Base-by-base conservation (phyloP, 495 filamentous ascomycete genomes). In the Penicillium malachiteum region DNA sequence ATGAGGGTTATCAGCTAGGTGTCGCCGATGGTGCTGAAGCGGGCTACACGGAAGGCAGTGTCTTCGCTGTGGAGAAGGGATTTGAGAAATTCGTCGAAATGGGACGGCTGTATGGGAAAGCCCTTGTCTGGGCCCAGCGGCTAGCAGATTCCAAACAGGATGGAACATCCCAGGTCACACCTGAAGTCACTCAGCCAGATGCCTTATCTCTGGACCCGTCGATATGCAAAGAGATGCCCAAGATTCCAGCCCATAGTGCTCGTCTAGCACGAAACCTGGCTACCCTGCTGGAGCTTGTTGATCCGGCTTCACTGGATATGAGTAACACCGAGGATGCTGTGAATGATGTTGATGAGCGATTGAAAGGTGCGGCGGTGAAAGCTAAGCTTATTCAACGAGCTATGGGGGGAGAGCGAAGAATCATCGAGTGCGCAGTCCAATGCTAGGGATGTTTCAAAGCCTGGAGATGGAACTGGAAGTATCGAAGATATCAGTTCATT, bases 31-130 rank as follows among this genome's bases (percentile, higher is more conserved):
- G 94, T 26, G 77, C 82, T n/a, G 77, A 80, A 60, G 85, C 90
- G 12, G 94, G 95, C 10, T 85, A 84, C 31, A 83, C 87, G 44
- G 94, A 99, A 80, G 95, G 95, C 38, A 88, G 89, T 35, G 78
- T 89, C 11, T 90, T 97, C 66, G 94, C 93, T 0, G 80, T 97
- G 3, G 88, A 95, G 64, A 95, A 94, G 60, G 94, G 92, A 1
- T 97, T 93, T 55, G 89, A 94, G 64, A 97, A 96, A 72, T 96
- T 90, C 62, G 59, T 85, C 12, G 85, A 89, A 54, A 81, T 91
- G 62, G 95, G 94, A 1, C 78, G 78, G 51, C 66, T 99, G 17
- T 88, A 92, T 62, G 92, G 94, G n/a, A 86, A 83, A 64, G 84
- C 88, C 3, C 70, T 87, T 1, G 81, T 97, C 38, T 97, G 92